Base-by-base conservation (phyloP, 345 rosid genomes). In the Psidium friedrichsthalianum region DNA sequence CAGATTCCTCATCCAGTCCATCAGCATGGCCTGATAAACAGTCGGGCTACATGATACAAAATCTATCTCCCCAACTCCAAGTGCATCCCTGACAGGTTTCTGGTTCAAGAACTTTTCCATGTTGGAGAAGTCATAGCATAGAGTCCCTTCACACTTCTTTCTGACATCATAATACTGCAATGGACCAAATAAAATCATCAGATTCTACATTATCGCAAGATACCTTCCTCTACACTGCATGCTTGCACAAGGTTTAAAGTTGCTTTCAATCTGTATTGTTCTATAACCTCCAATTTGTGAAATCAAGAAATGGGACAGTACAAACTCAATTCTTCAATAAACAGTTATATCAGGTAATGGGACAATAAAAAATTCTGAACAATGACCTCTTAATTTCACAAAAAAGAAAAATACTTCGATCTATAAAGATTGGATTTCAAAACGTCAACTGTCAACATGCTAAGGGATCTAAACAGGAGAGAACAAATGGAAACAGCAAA, bases 121-220 rank as follows among this genome's bases (percentile, higher is more conserved):
- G 93, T 95, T 92, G n/a, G 99, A 98, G 95, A 98, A 96, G 90
- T 98, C 99, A 76, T 98, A 98, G 93, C 99, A 98, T 82, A 96
- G 90, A 89, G 92, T 94, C 64, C 98, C 99, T 86, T 80, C 93
- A 11, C 99, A 98, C 89, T 95, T 92, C 95, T 94, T 98, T 88
- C 99, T 90, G 84, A 96, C 89, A 86, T 98, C 99, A 84, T 98
- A 98, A 90, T 95, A 93, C 99, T 98, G 92, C 93, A 94, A 58
- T 59, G 78, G 82, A 82, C 74, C 56, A 59, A 13, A 84, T 84
- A 80, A 9, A 54, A 32, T 18, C 7, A 82, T 40, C 49, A 69
- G 27, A 51, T 82, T 52, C 36, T 27, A 51, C 32, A 32, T 69
- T 18, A 32, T 69, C 78, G 36, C 47, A 36, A 3, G 1, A 69